phyloP scores from a whole-genome alignment of 2,329 filamentous ascomycete genomes.

The Fusarium gaditjirri region DNA sequence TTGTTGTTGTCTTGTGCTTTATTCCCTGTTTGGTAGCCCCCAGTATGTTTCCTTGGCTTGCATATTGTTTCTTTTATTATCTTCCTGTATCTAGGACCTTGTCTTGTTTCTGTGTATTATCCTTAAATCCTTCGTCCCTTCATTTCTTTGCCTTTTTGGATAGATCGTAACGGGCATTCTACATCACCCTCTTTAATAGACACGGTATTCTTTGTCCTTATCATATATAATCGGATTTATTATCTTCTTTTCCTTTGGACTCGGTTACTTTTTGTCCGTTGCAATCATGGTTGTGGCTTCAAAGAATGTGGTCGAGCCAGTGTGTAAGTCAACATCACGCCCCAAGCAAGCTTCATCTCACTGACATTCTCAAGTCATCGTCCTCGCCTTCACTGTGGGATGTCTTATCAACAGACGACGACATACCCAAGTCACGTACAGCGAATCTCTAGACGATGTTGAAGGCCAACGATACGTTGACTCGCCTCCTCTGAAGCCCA shows the following conservation, averaged over 20 bases:
- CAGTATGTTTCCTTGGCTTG: neutral
- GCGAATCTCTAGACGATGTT: conserved; percentile 22
- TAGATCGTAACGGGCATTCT: neutral
- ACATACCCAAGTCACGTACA: neutral
- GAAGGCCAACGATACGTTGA: conserved; percentile 32
- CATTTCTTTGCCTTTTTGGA: neutral
- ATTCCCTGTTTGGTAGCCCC: conserved; percentile 8
- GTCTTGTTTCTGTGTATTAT: neutral
- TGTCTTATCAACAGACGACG: conserved; percentile 42
- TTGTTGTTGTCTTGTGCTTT: conserved; percentile 11
- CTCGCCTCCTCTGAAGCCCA: conserved; percentile 39
- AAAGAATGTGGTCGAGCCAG: conserved; percentile 27
- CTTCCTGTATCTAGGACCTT: neutral
- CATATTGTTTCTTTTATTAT: neutral
- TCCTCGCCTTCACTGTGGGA: conserved; percentile 35
- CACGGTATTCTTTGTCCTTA: neutral
- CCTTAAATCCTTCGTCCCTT: neutral
- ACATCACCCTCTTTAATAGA: neutral
- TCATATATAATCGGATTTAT: neutral
- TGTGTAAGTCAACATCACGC: conserved; percentile 15
- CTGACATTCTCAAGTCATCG: conserved; percentile 28
- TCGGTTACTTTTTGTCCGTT: neutral
- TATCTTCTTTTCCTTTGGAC: neutral
- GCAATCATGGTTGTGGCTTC: conserved; percentile 2
- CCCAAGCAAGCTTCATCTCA: neutral